phyloP scores from a whole-genome alignment of 805 yeast genomes.

The Wickerhamia fluorescens region DNA sequence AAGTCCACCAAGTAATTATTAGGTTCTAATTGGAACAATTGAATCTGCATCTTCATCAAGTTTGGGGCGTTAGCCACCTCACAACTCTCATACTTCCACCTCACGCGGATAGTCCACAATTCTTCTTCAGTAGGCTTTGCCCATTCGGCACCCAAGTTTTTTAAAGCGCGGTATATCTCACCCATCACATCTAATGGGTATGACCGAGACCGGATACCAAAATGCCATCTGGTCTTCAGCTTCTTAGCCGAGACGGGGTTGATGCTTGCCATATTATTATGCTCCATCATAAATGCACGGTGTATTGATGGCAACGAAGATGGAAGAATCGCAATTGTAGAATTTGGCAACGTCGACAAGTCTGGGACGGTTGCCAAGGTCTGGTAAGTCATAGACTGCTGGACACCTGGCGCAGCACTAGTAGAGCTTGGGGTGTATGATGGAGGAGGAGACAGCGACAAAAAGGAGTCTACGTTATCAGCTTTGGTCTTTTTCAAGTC shows the following conservation, averaged over 20 bases:
- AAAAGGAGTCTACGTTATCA: constrained; percentile 51
- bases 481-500: constrained; percentile 50
- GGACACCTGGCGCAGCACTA: constrained; percentile 36
- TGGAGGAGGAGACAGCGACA: constrained; percentile 58
- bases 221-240: constrained; percentile 96
- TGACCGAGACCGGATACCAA: constrained; percentile 92
- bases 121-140: constrained; percentile 91
- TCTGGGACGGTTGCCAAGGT: constrained; percentile 42
- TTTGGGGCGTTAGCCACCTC: constrained; percentile 48
- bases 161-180: constrained; percentile 89
- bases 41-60: constrained; percentile 94
- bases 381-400: constrained; percentile 40
- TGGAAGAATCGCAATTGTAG: constrained; percentile 88
- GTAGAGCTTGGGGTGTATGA: constrained; percentile 17
- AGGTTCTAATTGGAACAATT: constrained; percentile 90
- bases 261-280: constrained; percentile 22
- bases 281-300: constrained; percentile 81
- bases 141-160: constrained; percentile 96
- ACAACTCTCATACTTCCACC: constrained; percentile 67
- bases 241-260: constrained; percentile 66
- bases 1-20: constrained; percentile 94
- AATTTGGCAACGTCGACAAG: constrained; percentile 50
- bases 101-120: constrained; percentile 89
- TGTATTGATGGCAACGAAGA: constrained; percentile 92
- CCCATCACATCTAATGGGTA: constrained; percentile 99